Percentiles rank a stretch among this genome's conserved stretches.
These are phyloP conservation scores for Coix lacrymajobi DNA, from an alignment of 176 grass and related monocot species.

Conservation along the genomic window DNA sequence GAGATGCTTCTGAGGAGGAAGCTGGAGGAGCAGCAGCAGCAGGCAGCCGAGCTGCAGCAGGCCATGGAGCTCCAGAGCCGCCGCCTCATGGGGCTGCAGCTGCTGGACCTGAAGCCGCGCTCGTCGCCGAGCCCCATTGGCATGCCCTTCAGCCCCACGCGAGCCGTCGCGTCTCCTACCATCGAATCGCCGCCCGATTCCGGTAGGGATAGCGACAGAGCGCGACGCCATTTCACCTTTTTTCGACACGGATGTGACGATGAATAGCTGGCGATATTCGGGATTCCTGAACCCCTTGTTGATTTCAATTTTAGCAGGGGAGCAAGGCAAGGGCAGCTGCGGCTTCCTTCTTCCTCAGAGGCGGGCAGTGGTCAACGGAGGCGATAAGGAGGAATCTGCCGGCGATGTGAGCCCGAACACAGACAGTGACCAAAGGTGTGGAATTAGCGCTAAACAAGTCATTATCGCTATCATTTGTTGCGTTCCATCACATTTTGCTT, in stretches of 20 bases:
- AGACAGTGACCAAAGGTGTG: conserved; percentile 90
- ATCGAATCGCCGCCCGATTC: conserved; percentile 32
- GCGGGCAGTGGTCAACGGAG: conserved; percentile 49
- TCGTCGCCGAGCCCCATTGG: conserved; percentile 24
- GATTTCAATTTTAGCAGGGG: not conserved
- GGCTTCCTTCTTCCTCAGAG: conserved; percentile 40
- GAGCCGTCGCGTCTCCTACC: not conserved
- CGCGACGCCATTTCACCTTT: not conserved
- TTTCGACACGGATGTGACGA: not conserved
- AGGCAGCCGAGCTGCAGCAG: conserved; percentile 73
- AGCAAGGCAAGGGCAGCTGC: conserved; percentile 13
- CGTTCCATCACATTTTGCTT: conserved; percentile 35
- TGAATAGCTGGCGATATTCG: not conserved
- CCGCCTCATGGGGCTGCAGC: conserved; percentile 64
- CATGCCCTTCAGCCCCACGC: conserved; percentile 26
- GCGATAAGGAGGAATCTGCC: conserved; percentile 79
- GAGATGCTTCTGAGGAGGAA: conserved; percentile 79
- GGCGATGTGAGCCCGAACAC: conserved; percentile 64
- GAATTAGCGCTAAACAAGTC: conserved; percentile 33
- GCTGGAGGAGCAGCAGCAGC: conserved; percentile 96
- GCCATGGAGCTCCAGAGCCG: conserved; percentile 86
- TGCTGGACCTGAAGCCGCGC: conserved; percentile 66
- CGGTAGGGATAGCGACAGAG: conserved; percentile 3
- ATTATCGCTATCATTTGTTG: conserved; percentile 22
- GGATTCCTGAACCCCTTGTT: not conserved